Conservation (phyloP, 2,329 filamentous ascomycete genomes). For the Aspergillus sp. region DNA sequence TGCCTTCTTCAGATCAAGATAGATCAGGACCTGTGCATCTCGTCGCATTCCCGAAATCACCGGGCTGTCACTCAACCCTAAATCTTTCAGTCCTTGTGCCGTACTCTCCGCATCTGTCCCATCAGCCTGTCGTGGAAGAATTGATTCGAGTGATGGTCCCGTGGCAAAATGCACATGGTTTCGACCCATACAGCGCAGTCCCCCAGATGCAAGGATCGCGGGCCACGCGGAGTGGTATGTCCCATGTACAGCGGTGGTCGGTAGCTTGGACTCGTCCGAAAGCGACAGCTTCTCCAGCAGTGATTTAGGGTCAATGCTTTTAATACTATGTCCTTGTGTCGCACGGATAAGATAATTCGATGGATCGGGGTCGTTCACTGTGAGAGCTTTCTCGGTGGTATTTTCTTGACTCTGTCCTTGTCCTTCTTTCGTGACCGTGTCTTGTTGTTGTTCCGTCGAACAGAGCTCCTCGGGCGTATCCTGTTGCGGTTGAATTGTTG, state of each 20-base stretch:
- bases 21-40: slow-evolving; percentile 69
- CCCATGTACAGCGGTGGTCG: slow-evolving; percentile 68
- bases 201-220: slow-evolving; percentile 64
- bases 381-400: slow-evolving; percentile 28
- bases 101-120: slow-evolving; percentile 1
- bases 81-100: slow-evolving; percentile 7
- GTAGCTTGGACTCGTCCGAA: slow-evolving; percentile 46
- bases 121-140: slow-evolving; percentile 19
- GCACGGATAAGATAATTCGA: slow-evolving; percentile 79
- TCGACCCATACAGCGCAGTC: slow-evolving; percentile 69
- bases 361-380: slow-evolving; percentile 42
- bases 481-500: not conserved
- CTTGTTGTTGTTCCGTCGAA: not conserved
- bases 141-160: slow-evolving; percentile 50
- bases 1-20: slow-evolving; percentile 62
- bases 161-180: slow-evolving; percentile 87
- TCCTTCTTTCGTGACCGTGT: slow-evolving; percentile 3
- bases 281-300: slow-evolving; percentile 62
- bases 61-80: slow-evolving; percentile 14
- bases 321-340: slow-evolving; percentile 88
- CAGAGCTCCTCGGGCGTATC: not conserved
- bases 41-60: slow-evolving; percentile 74
- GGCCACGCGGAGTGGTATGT: slow-evolving; percentile 78
- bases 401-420: slow-evolving; percentile 18
- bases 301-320: slow-evolving; percentile 58